A percentile compares a stretch with the other conserved stretches of the same genome.
These are phyloP conservation scores for Fistulina hepatica DNA, from an alignment of 1,284 basidiomycete genomes.

Conservation along the genomic window DNA sequence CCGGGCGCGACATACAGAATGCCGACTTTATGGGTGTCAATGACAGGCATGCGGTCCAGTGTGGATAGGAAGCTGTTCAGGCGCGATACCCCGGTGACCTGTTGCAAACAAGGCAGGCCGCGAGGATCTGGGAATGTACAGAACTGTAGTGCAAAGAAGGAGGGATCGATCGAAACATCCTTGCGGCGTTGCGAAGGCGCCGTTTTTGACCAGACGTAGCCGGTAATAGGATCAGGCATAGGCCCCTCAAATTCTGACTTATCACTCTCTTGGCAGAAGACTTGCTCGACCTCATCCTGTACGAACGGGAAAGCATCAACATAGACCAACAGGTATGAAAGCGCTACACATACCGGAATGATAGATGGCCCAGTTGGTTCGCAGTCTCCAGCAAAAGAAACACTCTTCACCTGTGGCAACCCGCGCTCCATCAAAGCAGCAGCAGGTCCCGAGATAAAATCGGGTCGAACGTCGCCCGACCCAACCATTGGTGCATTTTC, in stretches of 20 bases:
- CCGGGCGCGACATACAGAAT: constrained; percentile 94
- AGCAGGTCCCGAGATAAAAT: constrained; percentile 62
- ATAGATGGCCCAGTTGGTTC: background rate
- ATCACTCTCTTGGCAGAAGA: constrained; percentile 17
- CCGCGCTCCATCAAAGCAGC: constrained; percentile 64
- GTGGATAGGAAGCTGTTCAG: constrained; percentile 52
- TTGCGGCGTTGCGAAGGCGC: constrained; percentile 84
- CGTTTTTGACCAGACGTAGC: constrained; percentile 75
- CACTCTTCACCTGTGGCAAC: constrained; percentile 20
- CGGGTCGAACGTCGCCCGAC: constrained; percentile 72
- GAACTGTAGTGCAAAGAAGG: constrained; percentile 80
- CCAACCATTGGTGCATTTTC: constrained; percentile 85
- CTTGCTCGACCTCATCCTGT: constrained; percentile 19
- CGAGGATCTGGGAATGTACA: constrained; percentile 62
- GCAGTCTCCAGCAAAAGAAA: constrained; percentile 18
- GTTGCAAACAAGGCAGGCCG: constrained; percentile 25
- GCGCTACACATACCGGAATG: background rate
- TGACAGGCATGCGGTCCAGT: constrained; percentile 85
- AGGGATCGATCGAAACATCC: constrained; percentile 76
- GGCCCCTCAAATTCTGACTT: constrained; percentile 17
- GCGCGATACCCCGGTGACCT: constrained; percentile 1
- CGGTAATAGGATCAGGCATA: constrained; percentile 57
- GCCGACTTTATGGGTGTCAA: constrained; percentile 96
- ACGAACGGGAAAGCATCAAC: background rate
- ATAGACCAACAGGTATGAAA: background rate